Conservation (phyloP, 2,329 filamentous ascomycete genomes). For the Westerdykella ornata region DNA sequence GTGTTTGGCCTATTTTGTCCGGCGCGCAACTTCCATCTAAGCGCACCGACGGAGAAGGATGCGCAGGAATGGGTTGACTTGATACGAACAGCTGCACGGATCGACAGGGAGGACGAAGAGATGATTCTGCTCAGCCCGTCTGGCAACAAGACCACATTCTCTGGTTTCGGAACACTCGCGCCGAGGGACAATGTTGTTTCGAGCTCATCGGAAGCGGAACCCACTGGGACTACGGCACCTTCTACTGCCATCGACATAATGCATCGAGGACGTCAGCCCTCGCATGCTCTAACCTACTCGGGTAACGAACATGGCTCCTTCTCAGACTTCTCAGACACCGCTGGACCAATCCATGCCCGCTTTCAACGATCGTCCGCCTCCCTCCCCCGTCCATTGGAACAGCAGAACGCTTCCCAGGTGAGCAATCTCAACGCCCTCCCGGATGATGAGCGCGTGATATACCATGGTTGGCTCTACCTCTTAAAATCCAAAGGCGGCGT, state of each 20-base stretch:
- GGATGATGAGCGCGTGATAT: conserved; percentile 83
- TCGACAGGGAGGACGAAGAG: conserved; percentile 84
- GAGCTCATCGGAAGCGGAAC: conserved; percentile 44
- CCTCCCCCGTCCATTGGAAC: conserved; percentile 21
- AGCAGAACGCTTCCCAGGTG: conserved; percentile 49
- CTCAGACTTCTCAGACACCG: conserved; percentile 78
- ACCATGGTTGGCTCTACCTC: conserved; percentile 83
- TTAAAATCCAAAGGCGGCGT: conserved; percentile 78
- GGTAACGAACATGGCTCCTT: conserved; percentile 66
- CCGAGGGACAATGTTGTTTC: conserved; percentile 31
- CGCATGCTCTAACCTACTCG: conserved; percentile 57
- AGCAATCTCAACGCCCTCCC: conserved; percentile 44
- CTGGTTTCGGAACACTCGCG: conserved; percentile 33
- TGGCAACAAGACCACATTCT: conserved; percentile 45
- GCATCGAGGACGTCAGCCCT: conserved; percentile 47
- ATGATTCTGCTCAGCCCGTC: conserved; percentile 65
- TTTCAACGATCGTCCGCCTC: conserved; percentile 47
- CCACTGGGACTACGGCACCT: conserved; percentile 16
- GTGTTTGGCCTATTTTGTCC: conserved; percentile 91
- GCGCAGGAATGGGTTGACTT: conserved; percentile 79
- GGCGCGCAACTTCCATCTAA: conserved; percentile 84
- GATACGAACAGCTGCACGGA: conserved; percentile 71
- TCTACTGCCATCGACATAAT: conserved; percentile 25
- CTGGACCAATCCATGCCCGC: conserved; percentile 39
- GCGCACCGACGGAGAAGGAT: conserved; percentile 65